Percentiles rank a stretch among this genome's conserved stretches.
phyloP scores from a whole-genome alignment of 768 basidiomycete species.

The Naganishia antarctica region DNA sequence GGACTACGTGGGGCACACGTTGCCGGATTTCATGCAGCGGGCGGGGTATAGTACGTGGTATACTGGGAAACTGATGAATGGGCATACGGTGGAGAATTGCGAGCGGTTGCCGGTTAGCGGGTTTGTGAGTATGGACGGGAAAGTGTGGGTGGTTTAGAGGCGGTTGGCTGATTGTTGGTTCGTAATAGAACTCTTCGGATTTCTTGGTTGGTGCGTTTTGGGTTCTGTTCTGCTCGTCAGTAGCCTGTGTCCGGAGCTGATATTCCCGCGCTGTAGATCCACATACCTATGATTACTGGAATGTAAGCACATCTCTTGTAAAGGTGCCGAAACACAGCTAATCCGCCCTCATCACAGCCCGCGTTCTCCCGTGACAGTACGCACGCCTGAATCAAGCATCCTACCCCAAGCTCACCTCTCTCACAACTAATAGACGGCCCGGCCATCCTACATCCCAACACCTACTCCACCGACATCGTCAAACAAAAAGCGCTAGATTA shows the following conservation, averaged over 20 bases:
- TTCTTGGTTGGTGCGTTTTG: constrained; percentile 19
- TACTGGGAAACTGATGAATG: constrained; percentile 34
- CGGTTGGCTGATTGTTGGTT: too few species aligned
- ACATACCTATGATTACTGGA: constrained; percentile 32
- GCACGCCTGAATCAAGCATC: too few species aligned
- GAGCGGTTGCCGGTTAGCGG: constrained; percentile 16
- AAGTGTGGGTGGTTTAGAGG: too few species aligned
- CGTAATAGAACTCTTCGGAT: constrained; percentile 13
- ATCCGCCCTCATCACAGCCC: not conserved
- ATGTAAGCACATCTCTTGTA: not conserved
- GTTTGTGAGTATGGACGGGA: not conserved
- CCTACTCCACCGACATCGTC: constrained; percentile 30
- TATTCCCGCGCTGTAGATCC: too few species aligned
- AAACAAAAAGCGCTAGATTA: constrained; percentile 21
- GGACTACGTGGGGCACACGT: not conserved
- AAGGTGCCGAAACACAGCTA: not conserved
- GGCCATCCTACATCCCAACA: constrained; percentile 16
- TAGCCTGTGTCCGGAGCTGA: too few species aligned
- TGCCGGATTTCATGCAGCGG: constrained; percentile 25
- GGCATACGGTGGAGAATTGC: constrained; percentile 24
- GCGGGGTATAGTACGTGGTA: constrained; percentile 30
- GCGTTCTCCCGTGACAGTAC: not conserved
- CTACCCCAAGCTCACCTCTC: too few species aligned
- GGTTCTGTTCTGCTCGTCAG: too few species aligned
- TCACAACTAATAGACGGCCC: not conserved